A percentile compares a stretch with the other conserved stretches of the same genome.
These are phyloP conservation scores for Yarrowia phangngaensis DNA, from an alignment of 805 yeast genomes.

Conservation along the genomic window DNA sequence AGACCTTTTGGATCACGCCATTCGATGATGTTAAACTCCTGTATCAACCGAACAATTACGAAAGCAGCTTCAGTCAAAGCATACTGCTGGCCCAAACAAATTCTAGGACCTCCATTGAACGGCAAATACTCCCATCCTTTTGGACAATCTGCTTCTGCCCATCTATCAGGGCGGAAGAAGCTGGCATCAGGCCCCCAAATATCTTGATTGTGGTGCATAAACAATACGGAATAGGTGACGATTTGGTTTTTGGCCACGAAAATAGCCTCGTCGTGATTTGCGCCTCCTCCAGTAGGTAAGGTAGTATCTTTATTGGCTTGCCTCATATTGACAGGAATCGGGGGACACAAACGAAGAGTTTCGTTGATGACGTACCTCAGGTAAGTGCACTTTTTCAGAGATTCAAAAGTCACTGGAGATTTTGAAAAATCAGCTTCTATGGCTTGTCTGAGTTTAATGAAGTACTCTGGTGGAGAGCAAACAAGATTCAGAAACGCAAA, in stretches of 20 bases:
- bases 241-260: conserved; percentile 46
- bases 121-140: conserved; percentile 48
- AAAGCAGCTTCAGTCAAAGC: conserved; percentile 53
- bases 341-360: conserved; percentile 49
- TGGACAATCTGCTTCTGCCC: conserved; percentile 37
- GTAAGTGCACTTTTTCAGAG: conserved; percentile 48
- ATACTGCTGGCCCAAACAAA: conserved; percentile 54
- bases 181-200: conserved; percentile 47
- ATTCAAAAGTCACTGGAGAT: conserved; percentile 44
- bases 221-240: conserved; percentile 42
- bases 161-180: conserved; percentile 48
- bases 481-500: conserved; percentile 44
- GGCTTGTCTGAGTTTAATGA: conserved; percentile 40
- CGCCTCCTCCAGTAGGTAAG: conserved; percentile 53
- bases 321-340: conserved; percentile 51
- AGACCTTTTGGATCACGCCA: conserved; percentile 10
- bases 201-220: conserved; percentile 44
- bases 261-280: conserved; percentile 42
- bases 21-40: conserved; percentile 28
- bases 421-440: conserved; percentile 40
- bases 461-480: conserved; percentile 40
- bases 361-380: conserved; percentile 49
- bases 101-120: conserved; percentile 55
- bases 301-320: conserved; percentile 47
- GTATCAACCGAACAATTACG: conserved; percentile 42